Evolutionary conservation across 306 rosid genomes (phyloP).

Genomic region (Casuarina equisetifolia): DNA sequence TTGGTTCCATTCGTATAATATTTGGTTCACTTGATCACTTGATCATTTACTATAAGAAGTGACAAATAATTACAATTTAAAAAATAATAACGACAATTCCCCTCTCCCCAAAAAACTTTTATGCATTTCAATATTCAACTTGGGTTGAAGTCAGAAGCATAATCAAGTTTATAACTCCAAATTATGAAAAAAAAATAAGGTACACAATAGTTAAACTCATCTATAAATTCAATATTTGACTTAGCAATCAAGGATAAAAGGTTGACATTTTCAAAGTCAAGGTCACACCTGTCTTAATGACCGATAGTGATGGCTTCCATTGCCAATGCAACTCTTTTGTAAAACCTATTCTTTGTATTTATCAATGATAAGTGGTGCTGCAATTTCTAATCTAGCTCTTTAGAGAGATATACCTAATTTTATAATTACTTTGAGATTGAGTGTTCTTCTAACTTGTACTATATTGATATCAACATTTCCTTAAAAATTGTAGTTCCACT

Average conservation of each 20-base stretch:
- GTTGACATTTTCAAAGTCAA: background rate
- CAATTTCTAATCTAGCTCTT: background rate
- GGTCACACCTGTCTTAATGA: background rate
- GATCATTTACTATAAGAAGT: too few relatives aligned
- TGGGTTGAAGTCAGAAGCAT: background rate
- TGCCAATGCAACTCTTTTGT: background rate
- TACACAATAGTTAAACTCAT: background rate
- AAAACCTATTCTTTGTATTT: background rate
- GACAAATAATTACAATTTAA: background rate
- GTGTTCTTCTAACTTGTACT: background rate
- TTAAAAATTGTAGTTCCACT: background rate
- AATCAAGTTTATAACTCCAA: background rate
- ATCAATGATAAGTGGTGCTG: too few relatives aligned
- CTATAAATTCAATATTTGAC: background rate
- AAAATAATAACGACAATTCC: background rate
- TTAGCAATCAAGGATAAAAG: background rate
- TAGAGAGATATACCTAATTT: background rate
- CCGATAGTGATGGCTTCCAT: background rate
- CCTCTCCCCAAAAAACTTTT: constrained; percentile 59
- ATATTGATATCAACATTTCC: background rate
- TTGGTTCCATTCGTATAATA: too few relatives aligned
- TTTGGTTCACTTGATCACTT: too few relatives aligned
- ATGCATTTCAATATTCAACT: background rate
- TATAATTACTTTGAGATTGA: background rate
- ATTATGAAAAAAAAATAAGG: background rate